Base-by-base conservation (phyloP, 345 rosid species). In the Excoecaria cochinchinensis region DNA sequence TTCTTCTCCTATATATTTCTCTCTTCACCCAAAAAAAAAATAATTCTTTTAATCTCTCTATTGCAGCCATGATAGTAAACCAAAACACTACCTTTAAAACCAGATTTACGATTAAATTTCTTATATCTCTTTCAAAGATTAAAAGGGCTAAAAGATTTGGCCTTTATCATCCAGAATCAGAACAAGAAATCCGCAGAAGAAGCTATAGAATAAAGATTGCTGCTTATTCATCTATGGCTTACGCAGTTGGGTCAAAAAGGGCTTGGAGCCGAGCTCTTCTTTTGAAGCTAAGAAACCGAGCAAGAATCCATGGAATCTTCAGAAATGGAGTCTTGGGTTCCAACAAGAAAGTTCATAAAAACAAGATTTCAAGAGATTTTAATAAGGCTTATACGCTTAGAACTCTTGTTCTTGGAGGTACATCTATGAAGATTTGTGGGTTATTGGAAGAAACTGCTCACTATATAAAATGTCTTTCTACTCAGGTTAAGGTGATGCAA, bases 361-460 rank as follows among this genome's bases (percentile, higher is more conserved):
- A n/a, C n/a, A n/a, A n/a, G n/a, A n/a, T n/a, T n/a, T n/a, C n/a
- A n/a, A n/a, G n/a, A n/a, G n/a, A n/a, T n/a, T n/a, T 50, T 10
- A 55, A 25, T 21, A 72, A 56, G 48, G 53, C 67, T 22, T 52
- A 69, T 1, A 47, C 12, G 78, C 85, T 84, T 9, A 57, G 82
- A 25, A 68, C 47, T 74, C 83, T 84, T 3, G 85, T 84, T 39
- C 87, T 85, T 1, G 87, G 87, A 1, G 87, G 87, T 1, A 67
- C 69, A 4, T 9, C 70, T 38, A 84, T 84, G 85, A 80, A 79
- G 69, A 67, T 68, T 17, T 75, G 80, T 67, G 22, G 59, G 56
- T 76, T 84, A 72, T 24, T 84, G 76, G 85, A 84, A 68, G 87
- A 84, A 67, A 80, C 87, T 36, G 83, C 82, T 13, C 83, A 82